Base-by-base conservation (phyloP, 2,329 filamentous ascomycete species). In the Colletotrichum navitas region DNA sequence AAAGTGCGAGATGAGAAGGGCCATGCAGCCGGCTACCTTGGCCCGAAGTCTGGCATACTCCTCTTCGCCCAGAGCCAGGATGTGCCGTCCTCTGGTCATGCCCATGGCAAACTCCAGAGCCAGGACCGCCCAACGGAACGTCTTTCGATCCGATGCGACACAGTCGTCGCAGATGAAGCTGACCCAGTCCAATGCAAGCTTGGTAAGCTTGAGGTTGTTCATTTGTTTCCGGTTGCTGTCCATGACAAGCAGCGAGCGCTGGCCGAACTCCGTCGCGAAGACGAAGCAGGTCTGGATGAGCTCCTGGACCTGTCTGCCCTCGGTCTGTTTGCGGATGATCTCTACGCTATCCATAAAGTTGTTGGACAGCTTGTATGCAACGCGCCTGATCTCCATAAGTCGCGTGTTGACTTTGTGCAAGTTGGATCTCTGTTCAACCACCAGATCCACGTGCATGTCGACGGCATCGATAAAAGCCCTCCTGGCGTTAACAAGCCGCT, bases 281-380 rank as follows among this genome's bases (percentile, higher is more conserved):
- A 97, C 93, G 80, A 98, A 99, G 82, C 95, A 99, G 6, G 94
- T 97, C 81, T 99, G 96, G 74, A 99, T 96, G 39, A 99, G 89
- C 78, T 99, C 96, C 77, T 97, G 94, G 79, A 95, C 97, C 75
- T 96, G 92, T 74, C 95, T 89, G 11, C 92, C 93, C 68, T 89
- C 87, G 1, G 94, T 94, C 81, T 99, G 95, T 75, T 91, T 91
- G 74, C 94, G 89, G 74, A 99, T 96, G 74, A 94, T 94, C 79
- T 97, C 94, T 55, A 99, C 96, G 79, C 94, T 98, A 81, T 98
- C 95, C 94, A 99, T 98, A 82, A 99, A 98, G 8, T 94, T 94
- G 82, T 98, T 98, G 63, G 94, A 97, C 54, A 99, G 87, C 81
- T 97, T 97, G 85, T 97, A 98, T 3, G 95, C 94, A 2, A 97